Conservation (phyloP, 129 eudicot species). For the Flaveria brownii region DNA sequence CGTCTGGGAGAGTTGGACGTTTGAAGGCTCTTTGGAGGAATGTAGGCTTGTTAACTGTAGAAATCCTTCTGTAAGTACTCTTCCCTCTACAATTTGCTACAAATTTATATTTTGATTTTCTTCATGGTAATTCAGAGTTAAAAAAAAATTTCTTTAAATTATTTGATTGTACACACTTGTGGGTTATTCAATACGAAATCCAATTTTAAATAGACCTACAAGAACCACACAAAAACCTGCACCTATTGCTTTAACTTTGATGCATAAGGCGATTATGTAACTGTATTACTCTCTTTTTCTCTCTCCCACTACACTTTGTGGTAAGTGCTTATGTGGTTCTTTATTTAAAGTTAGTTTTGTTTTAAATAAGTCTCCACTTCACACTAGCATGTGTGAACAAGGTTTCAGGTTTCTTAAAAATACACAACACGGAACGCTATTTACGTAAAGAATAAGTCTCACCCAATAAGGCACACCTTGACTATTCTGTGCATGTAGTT, state of each 20-base stretch:
- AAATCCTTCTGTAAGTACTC: conserved; percentile 70
- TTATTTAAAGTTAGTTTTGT: not conserved
- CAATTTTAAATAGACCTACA: not conserved
- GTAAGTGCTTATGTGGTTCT: not conserved
- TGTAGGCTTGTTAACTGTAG: conserved; percentile 92
- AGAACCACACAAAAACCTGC: not conserved
- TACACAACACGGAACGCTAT: not conserved
- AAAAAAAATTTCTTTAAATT: not conserved
- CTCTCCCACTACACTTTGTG: not conserved
- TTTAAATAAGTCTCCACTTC: not conserved
- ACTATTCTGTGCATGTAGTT: not conserved
- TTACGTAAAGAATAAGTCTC: not conserved
- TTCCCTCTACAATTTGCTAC: not conserved
- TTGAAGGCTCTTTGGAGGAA: conserved; percentile 92
- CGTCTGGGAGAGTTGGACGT: conserved; percentile 98
- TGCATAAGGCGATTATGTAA: not conserved
- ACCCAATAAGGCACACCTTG: not conserved
- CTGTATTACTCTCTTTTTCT: not conserved
- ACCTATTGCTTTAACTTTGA: not conserved
- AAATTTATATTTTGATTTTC: not conserved
- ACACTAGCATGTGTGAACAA: not conserved
- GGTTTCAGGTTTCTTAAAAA: not conserved
- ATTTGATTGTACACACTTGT: not conserved
- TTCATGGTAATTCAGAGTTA: not conserved
- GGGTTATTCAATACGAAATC: not conserved